Evolutionary conservation across 1,284 basidiomycete genomes (phyloP), one percentile per base, ranked within the genome.

Genomic region (Afroboletus lepidellus): DNA sequence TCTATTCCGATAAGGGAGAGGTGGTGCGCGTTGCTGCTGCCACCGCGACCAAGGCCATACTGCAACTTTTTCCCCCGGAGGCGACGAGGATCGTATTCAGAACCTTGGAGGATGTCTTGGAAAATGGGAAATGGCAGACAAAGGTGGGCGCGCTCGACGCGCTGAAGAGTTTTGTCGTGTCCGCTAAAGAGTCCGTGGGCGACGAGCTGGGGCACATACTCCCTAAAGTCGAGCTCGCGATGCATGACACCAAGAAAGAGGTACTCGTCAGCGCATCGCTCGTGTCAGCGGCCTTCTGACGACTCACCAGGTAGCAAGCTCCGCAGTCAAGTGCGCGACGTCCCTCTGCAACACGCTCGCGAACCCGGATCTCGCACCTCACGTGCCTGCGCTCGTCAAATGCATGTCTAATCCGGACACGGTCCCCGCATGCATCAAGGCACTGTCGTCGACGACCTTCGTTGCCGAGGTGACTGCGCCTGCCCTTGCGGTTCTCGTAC

Each of bases 191-290:
- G 57, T 84, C 85, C 62, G 87, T 98, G 49, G 94, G 93, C 39
- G 83, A 85, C 48, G 86, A 96, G 68, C 78, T 99, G 34, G 94
- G 85, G 18, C 75, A 79, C 33, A 84, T 92, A 43, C 83, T 98
- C 45, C 96, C 95, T 15, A 87, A 87, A 62, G 84, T 99, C 27
- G 94, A 97, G 67, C 77, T 75, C 44, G 86, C 93, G 13, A 96
- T 99, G 94, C 94, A 97, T 69, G 96, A 99, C 73, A 98, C 96
- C 60, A 99, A 98, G 73, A 74, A 84, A 60, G 96, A 99, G 80
- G 94, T 94, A 60, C 29, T 30, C 11, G 21, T 33, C 41, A 20
- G 51, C 56, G 77, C 65, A 20, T 36, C 24, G 20, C 18, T 45
- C 18, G 24, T 38, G 49, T 13, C 15, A 47, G 27, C 11, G 32